Evolutionary conservation across 345 rosid genomes (phyloP), one percentile per base, ranked within the genome.

Genomic region (Dipteronia dyeriana): DNA sequence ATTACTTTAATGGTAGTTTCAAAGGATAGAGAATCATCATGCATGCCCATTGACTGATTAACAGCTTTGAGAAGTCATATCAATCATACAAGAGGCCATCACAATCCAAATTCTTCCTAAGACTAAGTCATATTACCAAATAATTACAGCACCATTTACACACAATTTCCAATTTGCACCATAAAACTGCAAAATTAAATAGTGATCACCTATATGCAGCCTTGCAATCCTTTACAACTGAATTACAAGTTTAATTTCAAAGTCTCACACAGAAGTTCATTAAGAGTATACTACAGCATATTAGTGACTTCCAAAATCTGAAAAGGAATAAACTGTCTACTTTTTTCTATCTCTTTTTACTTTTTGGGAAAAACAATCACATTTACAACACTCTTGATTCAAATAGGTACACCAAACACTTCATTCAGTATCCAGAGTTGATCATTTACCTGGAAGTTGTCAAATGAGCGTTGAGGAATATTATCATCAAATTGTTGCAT

Each of bases 401-500:
- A 39, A 41, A 73, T 10, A 62, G 39, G 57, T 19, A 45, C 20
- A 53, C 2, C 57, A 62, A 5, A 38, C 73, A 70, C 34, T 6
- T 65, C 38, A 49, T 41, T 68, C 23, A 62, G 38, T 17, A 22
- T 8, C 12, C 64, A n/a, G 49, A 34, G 7, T 68, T 59, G 75
- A 65, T 16, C 19, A 39, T 25, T 13, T 85, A 91, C 99, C 98
- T 95, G 98, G 81, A 95, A 93, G 88, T 95, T 95, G 82, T 95
- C 99, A 54, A 95, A 93, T 61, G 86, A 87, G 0, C 98, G 97
- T 4, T 91, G 91, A 62, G 97, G 98, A 79, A 95, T 91, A 67
- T 89, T 90, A 85, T 95, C 98, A 79, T 95, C 99, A 67, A 95
- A 93, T 25, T 88, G 89, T 76, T 93, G 73, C 99, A 95, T 89